phyloP scores from a whole-genome alignment of 164 flowering plant species.

The Aristolochia californica region DNA sequence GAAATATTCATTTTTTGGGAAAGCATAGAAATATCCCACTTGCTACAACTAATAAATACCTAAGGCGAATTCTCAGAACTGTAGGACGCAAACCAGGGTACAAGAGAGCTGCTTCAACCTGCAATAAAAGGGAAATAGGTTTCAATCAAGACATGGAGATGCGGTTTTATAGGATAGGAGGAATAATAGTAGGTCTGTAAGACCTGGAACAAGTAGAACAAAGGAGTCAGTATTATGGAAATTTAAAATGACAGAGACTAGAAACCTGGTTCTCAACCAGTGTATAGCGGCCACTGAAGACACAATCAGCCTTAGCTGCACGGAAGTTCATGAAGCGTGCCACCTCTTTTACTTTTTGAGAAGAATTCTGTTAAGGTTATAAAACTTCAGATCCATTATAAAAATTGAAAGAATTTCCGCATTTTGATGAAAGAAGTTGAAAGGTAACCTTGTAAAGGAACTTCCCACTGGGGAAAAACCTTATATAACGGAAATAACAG shows the following conservation, averaged over 20 bases:
- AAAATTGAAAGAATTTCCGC: too few relatives aligned
- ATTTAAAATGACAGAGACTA: background rate
- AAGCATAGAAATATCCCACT: too few relatives aligned
- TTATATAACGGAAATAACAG: conserved; percentile 86
- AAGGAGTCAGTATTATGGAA: background rate
- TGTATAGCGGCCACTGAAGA: conserved; percentile 70
- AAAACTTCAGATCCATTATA: too few relatives aligned
- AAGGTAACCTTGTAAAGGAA: conserved; percentile 77
- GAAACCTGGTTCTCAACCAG: conserved; percentile 76
- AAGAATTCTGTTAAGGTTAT: conserved; percentile 50
- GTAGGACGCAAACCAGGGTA: conserved; percentile 94
- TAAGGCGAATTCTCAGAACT: conserved; percentile 73
- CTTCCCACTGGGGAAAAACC: conserved; percentile 82
- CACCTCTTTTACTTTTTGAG: conserved; percentile 80
- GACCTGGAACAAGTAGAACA: background rate
- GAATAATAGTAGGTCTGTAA: too few relatives aligned
- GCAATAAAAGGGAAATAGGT: conserved; percentile 10
- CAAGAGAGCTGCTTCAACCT: conserved; percentile 90
- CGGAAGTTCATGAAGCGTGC: conserved; percentile 72
- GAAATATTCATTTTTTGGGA: too few relatives aligned
- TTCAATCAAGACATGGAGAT: background rate
- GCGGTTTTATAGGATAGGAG: background rate
- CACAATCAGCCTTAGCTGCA: conserved; percentile 51
- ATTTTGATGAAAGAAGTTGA: too few relatives aligned
- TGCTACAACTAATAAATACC: conserved; percentile 25